A percentile compares a stretch with the other conserved stretches of the same genome.
Evolutionary conservation across 345 rosid genomes (phyloP).

Genomic region (Pseudoturritis turrita): DNA sequence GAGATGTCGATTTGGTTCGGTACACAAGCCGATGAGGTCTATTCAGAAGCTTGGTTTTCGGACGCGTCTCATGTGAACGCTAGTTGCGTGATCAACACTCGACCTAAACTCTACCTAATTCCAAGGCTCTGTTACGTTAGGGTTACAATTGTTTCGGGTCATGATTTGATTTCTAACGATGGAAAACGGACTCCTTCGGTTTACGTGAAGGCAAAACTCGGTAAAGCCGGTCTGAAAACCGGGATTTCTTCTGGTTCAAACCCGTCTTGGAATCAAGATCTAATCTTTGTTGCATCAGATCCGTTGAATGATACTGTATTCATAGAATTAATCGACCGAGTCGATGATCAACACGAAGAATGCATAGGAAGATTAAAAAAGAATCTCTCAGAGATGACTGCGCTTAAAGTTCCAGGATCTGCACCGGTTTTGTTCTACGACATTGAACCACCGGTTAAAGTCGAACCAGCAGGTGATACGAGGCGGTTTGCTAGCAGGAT

Average conservation of each 20-base stretch:
- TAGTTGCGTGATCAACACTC: constrained; percentile 14
- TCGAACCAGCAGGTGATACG: background rate
- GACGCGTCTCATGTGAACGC: constrained; percentile 12
- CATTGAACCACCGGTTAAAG: background rate
- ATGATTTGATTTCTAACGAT: constrained; percentile 4
- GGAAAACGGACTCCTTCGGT: background rate
- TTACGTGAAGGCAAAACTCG: constrained; percentile 15
- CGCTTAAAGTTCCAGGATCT: constrained; percentile 12
- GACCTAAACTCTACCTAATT: constrained; percentile 19
- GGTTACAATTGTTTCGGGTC: constrained; percentile 21
- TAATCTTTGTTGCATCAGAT: constrained; percentile 22
- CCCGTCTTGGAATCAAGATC: constrained; percentile 27
- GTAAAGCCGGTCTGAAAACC: background rate
- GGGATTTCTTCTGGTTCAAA: background rate
- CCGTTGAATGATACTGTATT: background rate
- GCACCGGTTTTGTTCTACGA: constrained; percentile 12
- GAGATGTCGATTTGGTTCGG: constrained; percentile 27
- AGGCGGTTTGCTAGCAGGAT: constrained; percentile 19
- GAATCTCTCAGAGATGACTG: constrained; percentile 13
- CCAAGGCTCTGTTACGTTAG: constrained; percentile 28
- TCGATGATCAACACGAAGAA: background rate
- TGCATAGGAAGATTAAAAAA: background rate
- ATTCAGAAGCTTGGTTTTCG: constrained; percentile 20
- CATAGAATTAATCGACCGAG: background rate
- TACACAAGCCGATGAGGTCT: constrained; percentile 22